Base-by-base conservation (phyloP, 768 basidiomycete species). In the Punctularia strigosozonata region DNA sequence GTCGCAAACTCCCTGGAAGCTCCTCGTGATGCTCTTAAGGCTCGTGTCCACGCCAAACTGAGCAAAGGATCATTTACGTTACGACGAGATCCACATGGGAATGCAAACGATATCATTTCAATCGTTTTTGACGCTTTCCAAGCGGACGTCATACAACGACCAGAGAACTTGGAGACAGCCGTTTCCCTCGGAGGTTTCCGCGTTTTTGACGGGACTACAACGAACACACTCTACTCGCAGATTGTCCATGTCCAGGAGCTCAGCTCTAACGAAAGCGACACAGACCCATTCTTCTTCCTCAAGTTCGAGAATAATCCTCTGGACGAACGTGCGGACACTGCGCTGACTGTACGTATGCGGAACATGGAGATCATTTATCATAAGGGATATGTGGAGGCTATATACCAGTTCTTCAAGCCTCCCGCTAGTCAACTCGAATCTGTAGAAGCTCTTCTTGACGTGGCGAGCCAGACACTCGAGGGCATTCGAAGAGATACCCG, bases 301-400 rank as follows among this genome's bases (percentile, higher is more conserved):
- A 88, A 86, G 53, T 84, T 91, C 47, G 95, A 98, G 61, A 80
- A 79, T 42, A 90, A 85, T 46, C 95, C 94, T 6, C 63, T 97
- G 28, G 89, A 95, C 55, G 78, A 81, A 38, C 76, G 87, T 31
- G 90, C 95, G 19, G 94, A 98, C 54, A 94, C 72, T 50, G 88
- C 84, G 1, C 64, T 99, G 38, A 85, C 83, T 10, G 73, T 92
- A 34, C 80, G 78, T 41, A 84, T 97, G 85, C 76, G 87, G 8
- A 84, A 94, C 50, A 84, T 94, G 79, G 94, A 98, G 59, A 82
- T 99, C 46, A 85, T 99, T 30, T 99, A 99, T 54, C 90, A 97
- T 54, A 76, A 68, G 51, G 89, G 87, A 19, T 97, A 94, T 55
- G 71, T 98, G 21, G 95, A 98, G 62, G 86, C 85, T 3, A 74